A percentile compares a stretch with the other conserved stretches of the same genome.
Evolutionary conservation across 495 filamentous ascomycete genomes (phyloP).

Genomic region (Aspergillus bridgeri): DNA sequence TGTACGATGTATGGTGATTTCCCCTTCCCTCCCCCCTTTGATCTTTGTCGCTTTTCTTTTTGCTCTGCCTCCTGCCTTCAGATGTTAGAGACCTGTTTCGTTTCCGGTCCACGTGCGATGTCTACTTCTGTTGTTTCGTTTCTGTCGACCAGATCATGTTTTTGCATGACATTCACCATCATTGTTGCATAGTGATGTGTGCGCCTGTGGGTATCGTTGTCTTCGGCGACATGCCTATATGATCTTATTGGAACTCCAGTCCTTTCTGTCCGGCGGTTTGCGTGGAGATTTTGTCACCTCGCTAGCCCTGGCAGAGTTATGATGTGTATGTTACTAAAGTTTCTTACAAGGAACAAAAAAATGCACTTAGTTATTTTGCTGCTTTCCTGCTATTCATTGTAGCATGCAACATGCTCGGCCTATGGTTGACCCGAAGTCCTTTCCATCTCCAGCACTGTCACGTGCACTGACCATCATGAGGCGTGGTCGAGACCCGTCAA

Average conservation of each 20-base stretch:
- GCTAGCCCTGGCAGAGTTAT: not conserved
- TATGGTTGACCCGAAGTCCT: not conserved
- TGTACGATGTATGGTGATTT: constrained; percentile 34
- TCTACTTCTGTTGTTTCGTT: constrained; percentile 2
- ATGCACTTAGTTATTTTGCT: not conserved
- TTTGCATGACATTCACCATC: not conserved
- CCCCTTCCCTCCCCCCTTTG: constrained; percentile 11
- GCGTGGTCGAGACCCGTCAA: not conserved
- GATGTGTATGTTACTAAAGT: constrained; percentile 5
- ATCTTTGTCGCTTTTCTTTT: constrained; percentile 8
- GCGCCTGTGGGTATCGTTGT: constrained; percentile 1
- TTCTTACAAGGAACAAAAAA: constrained; percentile 1
- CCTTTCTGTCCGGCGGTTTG: not conserved
- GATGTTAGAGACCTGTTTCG: constrained; percentile 7
- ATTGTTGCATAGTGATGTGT: constrained; percentile 1
- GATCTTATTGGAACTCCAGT: constrained; percentile 4
- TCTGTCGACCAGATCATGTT: not conserved
- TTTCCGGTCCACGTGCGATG: constrained; percentile 10
- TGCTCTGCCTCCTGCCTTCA: not conserved
- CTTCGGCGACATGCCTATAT: constrained; percentile 4
- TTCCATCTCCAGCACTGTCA: not conserved
- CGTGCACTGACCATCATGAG: not conserved
- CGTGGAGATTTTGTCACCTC: not conserved
- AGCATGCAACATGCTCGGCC: not conserved
- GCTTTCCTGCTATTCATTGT: not conserved